Evolutionary conservation across 164 flowering plant species (phyloP).

Genomic region (Annona squamosa): DNA sequence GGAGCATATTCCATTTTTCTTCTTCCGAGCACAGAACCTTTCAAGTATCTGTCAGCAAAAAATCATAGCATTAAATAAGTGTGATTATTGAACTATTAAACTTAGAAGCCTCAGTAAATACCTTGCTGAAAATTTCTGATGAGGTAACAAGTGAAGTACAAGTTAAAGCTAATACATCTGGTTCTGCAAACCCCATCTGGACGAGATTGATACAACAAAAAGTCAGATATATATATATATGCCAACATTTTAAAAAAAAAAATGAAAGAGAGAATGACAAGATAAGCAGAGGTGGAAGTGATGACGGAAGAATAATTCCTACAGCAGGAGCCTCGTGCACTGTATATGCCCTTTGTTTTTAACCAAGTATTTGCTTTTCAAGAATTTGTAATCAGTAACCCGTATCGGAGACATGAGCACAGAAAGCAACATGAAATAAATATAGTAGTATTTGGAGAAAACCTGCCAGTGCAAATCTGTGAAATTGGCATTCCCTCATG

Average conservation of each 20-base stretch:
- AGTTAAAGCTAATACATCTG: conserved; percentile 53
- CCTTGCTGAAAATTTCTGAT: conserved; percentile 77
- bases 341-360: too few relatives aligned
- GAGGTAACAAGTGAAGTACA: conserved; percentile 67
- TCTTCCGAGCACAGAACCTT: conserved; percentile 31
- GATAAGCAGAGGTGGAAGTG: neutral
- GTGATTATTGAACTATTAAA: neutral
- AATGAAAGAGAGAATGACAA: neutral
- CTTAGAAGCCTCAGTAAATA: conserved; percentile 13
- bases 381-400: too few relatives aligned
- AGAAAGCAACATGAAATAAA: too few relatives aligned
- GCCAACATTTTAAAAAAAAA: neutral
- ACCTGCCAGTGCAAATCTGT: too few relatives aligned
- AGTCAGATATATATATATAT: neutral
- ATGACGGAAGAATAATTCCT: too few relatives aligned
- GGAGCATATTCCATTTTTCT: conserved; percentile 26
- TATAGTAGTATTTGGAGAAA: too few relatives aligned
- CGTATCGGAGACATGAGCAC: too few relatives aligned
- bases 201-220: conserved; percentile 1
- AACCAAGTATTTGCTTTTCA: too few relatives aligned
- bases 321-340: too few relatives aligned
- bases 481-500: too few relatives aligned
- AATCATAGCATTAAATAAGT: conserved; percentile 7
- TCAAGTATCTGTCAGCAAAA: conserved; percentile 44
- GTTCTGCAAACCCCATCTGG: conserved; percentile 52